Evolutionary conservation across 1,139 yeast species (phyloP).

Genomic region (Blastobotrys arbuscula): DNA sequence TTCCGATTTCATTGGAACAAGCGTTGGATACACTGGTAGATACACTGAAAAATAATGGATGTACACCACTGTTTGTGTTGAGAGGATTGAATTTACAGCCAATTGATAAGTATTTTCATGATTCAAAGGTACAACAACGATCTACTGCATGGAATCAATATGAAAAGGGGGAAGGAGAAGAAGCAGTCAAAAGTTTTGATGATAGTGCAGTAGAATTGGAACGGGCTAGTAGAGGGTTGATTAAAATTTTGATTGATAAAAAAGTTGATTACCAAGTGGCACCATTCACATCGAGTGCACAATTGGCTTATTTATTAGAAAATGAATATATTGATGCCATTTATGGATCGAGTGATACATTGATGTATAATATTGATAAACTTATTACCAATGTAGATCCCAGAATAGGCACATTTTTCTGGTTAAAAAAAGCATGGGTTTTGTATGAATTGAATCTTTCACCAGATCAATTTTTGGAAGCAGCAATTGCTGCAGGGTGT

Average conservation of each 20-base stretch:
- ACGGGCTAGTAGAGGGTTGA: constrained; percentile 38
- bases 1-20: constrained; percentile 59
- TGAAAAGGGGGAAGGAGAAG: constrained; percentile 32
- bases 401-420: constrained; percentile 57
- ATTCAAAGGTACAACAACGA: constrained; percentile 22
- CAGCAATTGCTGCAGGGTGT: constrained; percentile 73
- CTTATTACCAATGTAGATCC: constrained; percentile 71
- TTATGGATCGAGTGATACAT: constrained; percentile 77
- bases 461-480: constrained; percentile 66
- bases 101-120: constrained; percentile 21
- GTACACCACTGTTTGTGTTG: constrained; percentile 73
- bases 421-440: constrained; percentile 54
- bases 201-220: constrained; percentile 18
- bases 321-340: constrained; percentile 59
- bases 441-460: constrained; percentile 54
- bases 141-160: constrained; percentile 37
- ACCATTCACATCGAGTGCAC: constrained; percentile 80
- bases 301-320: constrained; percentile 63
- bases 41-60: constrained; percentile 53
- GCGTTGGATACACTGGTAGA: constrained; percentile 55
- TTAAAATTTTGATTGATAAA: constrained; percentile 51
- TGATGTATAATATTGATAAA: constrained; percentile 60
- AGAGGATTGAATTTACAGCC: constrained; percentile 44
- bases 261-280: constrained; percentile 67
- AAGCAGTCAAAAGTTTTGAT: constrained; percentile 33